Conservation (phyloP, 345 rosid species). For the Eucalyptus regnans region DNA sequence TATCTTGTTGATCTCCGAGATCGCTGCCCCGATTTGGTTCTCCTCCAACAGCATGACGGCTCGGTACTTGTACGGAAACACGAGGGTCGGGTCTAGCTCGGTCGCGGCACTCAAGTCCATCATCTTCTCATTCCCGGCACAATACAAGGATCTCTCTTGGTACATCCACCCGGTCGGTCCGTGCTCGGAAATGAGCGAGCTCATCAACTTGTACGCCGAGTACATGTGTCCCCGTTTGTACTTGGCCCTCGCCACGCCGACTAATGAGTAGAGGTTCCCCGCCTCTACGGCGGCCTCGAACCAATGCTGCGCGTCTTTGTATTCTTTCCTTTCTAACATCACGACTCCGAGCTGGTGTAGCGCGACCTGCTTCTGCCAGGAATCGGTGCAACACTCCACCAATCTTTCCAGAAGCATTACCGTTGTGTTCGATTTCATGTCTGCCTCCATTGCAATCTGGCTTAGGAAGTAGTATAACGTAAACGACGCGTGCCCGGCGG, state of each 20-base stretch:
- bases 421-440: slow-evolving; percentile 75
- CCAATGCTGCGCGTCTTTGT: slow-evolving; percentile 80
- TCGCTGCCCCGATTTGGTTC: slow-evolving; percentile 51
- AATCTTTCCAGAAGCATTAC: slow-evolving; percentile 86
- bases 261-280: slow-evolving; percentile 64
- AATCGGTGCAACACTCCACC: slow-evolving; percentile 49
- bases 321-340: slow-evolving; percentile 85
- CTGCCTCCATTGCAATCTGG: slow-evolving; percentile 73
- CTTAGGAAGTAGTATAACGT: slow-evolving; percentile 64
- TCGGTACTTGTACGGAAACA: slow-evolving; percentile 78
- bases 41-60: slow-evolving; percentile 69
- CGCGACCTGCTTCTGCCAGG: slow-evolving; percentile 84
- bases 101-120: slow-evolving; percentile 64
- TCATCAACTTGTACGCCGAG: slow-evolving; percentile 75
- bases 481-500: slow-evolving; percentile 76
- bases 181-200: slow-evolving; percentile 44
- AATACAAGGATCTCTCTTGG: slow-evolving; percentile 81
- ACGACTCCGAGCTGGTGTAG: slow-evolving; percentile 79
- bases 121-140: slow-evolving; percentile 63
- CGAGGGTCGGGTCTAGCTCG: slow-evolving; percentile 75
- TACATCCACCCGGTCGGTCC: slow-evolving; percentile 84
- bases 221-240: slow-evolving; percentile 83
- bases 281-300: slow-evolving; percentile 58
- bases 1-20: slow-evolving; percentile 69
- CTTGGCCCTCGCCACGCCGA: slow-evolving; percentile 84